A percentile compares a stretch with the other conserved stretches of the same genome.
Conservation (phyloP, 1,139 yeast genomes). For the Tardiomyces digboiensis region DNA sequence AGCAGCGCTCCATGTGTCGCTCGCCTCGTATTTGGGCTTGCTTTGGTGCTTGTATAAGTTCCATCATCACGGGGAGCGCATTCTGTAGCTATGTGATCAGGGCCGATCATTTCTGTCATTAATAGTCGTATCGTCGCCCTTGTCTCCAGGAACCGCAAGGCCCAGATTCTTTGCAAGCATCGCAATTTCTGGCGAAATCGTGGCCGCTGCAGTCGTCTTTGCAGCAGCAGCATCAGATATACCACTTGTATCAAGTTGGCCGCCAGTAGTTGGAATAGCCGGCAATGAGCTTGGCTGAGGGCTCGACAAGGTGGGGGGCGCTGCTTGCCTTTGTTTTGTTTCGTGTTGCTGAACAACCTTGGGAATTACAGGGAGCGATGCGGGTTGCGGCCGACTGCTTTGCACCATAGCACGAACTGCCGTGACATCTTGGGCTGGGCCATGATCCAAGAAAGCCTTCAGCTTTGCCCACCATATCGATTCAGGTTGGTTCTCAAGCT, state of each 20-base stretch:
- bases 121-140: neutral
- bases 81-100: too few relatives aligned
- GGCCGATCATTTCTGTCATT: too few relatives aligned
- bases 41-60: too few relatives aligned
- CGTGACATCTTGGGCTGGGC: slow-evolving; percentile 10
- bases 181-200: neutral
- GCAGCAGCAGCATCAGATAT: neutral
- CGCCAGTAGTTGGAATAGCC: neutral
- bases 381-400: neutral
- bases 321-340: neutral
- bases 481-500: slow-evolving; percentile 49
- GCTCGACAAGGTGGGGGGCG: neutral
- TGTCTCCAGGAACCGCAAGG: neutral
- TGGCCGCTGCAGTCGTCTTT: neutral
- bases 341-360: neutral
- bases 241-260: too few relatives aligned
- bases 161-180: neutral
- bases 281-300: neutral
- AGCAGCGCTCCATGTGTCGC: too few relatives aligned
- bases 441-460: slow-evolving; percentile 12
- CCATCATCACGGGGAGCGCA: too few relatives aligned
- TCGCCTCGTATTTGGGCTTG: too few relatives aligned
- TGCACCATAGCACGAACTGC: neutral
- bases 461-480: slow-evolving; percentile 43
- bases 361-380: neutral